phyloP scores from a whole-genome alignment of 495 filamentous ascomycete genomes.

The Glonium stellatum region DNA sequence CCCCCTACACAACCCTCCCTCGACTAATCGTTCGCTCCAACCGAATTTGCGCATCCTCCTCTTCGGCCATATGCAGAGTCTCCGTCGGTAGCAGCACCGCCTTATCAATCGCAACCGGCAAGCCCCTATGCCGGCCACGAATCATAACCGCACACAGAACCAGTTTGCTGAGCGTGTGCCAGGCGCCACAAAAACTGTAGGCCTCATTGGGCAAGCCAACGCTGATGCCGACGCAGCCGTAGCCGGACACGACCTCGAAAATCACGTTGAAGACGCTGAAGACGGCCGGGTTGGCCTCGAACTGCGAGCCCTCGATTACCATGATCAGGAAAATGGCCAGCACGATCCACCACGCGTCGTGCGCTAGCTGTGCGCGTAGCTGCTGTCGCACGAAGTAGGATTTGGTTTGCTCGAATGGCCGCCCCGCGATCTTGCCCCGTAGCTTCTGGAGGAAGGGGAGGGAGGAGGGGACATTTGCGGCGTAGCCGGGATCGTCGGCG shows the following conservation, averaged over 20 bases:
- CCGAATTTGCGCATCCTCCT: conserved; percentile 52
- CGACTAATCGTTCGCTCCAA: conserved; percentile 35
- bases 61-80: conserved; percentile 42
- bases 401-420: conserved; percentile 34
- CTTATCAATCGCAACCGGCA: conserved; percentile 75
- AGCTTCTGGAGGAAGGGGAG: conserved; percentile 28
- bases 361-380: conserved; percentile 71
- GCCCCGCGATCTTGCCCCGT: conserved; percentile 28
- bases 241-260: conserved; percentile 77
- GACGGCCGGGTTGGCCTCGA: conserved; percentile 55
- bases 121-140: conserved; percentile 67
- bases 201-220: conserved; percentile 61
- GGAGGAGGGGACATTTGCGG: conserved; percentile 24
- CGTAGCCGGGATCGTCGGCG: conserved; percentile 40
- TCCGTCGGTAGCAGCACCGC: conserved; percentile 66
- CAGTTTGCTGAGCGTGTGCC: conserved; percentile 65
- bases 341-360: conserved; percentile 83
- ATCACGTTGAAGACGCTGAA: conserved; percentile 79
- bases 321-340: conserved; percentile 66
- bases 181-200: conserved; percentile 68
- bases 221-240: conserved; percentile 79
- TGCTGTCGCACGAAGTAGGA: conserved; percentile 59
- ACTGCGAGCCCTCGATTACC: conserved; percentile 63
- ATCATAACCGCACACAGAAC: conserved; percentile 73
- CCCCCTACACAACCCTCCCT: conserved; percentile 17